Conservation (phyloP, 495 filamentous ascomycete species). For the Tuber brumale region DNA sequence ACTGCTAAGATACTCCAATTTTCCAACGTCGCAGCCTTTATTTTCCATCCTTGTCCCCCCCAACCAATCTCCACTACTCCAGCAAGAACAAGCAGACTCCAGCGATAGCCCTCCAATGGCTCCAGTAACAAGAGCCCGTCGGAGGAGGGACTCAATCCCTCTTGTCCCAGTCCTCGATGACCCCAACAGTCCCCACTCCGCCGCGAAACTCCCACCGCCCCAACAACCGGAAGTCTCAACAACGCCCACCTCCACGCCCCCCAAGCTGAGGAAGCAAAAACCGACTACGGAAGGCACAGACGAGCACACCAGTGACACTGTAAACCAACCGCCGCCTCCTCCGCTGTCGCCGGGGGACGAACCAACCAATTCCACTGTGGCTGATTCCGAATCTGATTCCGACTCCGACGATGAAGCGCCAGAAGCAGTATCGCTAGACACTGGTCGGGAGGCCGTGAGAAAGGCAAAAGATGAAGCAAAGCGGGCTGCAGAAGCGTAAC, state of each 20-base stretch:
- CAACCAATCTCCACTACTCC: background rate
- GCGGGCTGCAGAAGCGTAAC: conserved; percentile 35
- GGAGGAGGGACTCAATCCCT: conserved; percentile 4
- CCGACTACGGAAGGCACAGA: background rate
- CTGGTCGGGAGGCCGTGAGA: conserved; percentile 24
- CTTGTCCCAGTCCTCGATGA: background rate
- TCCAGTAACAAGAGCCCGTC: conserved; percentile 27
- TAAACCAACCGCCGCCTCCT: background rate
- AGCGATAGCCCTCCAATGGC: conserved; percentile 16
- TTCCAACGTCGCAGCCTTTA: background rate
- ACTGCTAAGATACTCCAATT: background rate
- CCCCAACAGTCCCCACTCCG: background rate
- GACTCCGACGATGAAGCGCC: conserved; percentile 39
- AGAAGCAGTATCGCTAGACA: conserved; percentile 30
- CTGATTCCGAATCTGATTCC: background rate
- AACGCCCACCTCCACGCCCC: background rate
- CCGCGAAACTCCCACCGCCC: background rate
- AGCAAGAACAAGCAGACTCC: background rate
- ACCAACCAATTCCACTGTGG: background rate
- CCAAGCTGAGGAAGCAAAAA: background rate
- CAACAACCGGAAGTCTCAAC: background rate
- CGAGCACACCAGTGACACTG: background rate
- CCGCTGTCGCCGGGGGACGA: background rate
- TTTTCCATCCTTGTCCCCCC: background rate
- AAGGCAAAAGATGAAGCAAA: conserved; percentile 30